These are phyloP conservation scores for Fraxinus quadrangulata DNA, from an alignment of 257 asterid genomes.

Conservation along the genomic window DNA sequence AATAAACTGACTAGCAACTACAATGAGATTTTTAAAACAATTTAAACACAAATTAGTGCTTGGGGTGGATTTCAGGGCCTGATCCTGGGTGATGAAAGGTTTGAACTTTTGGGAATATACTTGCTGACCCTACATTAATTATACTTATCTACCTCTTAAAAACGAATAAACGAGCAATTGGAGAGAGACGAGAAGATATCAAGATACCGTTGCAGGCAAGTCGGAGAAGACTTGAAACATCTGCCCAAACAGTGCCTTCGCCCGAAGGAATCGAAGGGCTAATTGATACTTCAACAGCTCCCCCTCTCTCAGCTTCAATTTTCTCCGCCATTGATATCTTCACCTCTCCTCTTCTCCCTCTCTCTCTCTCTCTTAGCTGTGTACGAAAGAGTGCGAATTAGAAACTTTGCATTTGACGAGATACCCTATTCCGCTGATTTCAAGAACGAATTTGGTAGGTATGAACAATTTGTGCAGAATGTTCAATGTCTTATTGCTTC, in stretches of 20 bases:
- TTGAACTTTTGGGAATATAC: not conserved
- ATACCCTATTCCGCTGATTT: not conserved
- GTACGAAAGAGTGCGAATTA: not conserved
- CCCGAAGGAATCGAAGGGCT: conserved; percentile 68
- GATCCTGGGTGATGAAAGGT: not conserved
- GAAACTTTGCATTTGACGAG: not conserved
- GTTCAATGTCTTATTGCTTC: not conserved
- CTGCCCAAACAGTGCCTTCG: conserved; percentile 78
- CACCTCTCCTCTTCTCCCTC: not conserved
- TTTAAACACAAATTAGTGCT: not conserved
- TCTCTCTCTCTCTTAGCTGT: not conserved
- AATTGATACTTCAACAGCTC: conserved; percentile 35
- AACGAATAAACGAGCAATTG: conserved; percentile 6
- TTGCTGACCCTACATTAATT: not conserved
- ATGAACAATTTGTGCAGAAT: not conserved
- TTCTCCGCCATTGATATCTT: conserved; percentile 40
- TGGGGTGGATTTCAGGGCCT: not conserved
- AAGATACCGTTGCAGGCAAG: conserved; percentile 71
- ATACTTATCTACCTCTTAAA: conserved; percentile 5
- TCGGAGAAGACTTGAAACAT: conserved; percentile 66
- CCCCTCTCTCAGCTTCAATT: conserved; percentile 36
- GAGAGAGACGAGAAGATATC: conserved; percentile 42
- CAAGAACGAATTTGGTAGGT: not conserved
- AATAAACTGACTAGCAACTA: not conserved
- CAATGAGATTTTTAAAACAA: not conserved